These are phyloP conservation scores for Saturnispora zaruensis DNA, from an alignment of 805 yeast genomes.

Conservation along the genomic window DNA sequence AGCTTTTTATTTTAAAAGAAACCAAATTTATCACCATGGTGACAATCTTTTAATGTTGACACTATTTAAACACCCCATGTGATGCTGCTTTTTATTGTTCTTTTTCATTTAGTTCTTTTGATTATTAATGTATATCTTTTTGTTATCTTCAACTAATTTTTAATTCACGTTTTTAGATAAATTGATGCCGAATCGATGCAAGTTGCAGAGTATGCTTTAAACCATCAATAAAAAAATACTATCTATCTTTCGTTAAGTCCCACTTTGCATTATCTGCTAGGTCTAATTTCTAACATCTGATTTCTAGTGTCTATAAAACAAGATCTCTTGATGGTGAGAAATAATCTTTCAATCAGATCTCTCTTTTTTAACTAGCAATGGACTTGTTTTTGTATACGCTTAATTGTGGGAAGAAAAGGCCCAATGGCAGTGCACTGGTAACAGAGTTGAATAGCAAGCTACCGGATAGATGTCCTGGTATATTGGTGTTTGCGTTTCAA, in stretches of 20 bases:
- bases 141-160: background rate
- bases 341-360: background rate
- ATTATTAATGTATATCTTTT: background rate
- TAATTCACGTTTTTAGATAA: too few relatives aligned
- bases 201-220: too few relatives aligned
- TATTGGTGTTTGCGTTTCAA: slow-evolving; percentile 58
- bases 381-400: slow-evolving; percentile 33
- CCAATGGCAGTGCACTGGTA: slow-evolving; percentile 18
- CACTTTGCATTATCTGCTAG: too few relatives aligned
- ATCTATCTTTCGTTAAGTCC: too few relatives aligned
- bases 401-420: slow-evolving; percentile 47
- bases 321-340: background rate
- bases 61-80: background rate
- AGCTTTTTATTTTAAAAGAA: too few relatives aligned
- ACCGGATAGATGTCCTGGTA: slow-evolving; percentile 27
- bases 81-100: background rate
- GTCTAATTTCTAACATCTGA: too few relatives aligned
- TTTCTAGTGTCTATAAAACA: too few relatives aligned
- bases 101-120: background rate
- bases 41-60: background rate
- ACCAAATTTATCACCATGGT: background rate
- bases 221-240: too few relatives aligned
- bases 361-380: background rate
- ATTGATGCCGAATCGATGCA: too few relatives aligned
- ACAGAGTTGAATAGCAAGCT: slow-evolving; percentile 19